These are phyloP conservation scores for Magnolia kwangsiensis DNA, from an alignment of 164 flowering plant species.

Conservation along the genomic window DNA sequence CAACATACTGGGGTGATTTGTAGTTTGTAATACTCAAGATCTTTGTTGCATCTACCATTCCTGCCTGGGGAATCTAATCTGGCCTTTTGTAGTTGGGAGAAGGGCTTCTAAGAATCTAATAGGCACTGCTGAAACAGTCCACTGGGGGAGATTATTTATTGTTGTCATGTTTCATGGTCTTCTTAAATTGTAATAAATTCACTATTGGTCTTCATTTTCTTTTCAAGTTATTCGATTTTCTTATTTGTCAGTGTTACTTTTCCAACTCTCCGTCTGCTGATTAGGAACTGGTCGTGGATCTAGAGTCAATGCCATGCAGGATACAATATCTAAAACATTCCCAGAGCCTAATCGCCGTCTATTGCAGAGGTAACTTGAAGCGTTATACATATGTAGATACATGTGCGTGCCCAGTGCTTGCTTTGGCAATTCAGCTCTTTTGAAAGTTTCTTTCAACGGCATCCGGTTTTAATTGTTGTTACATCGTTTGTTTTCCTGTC, in stretches of 20 bases:
- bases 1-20: background rate
- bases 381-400: background rate
- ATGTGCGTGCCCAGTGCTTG: too few relatives aligned
- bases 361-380: constrained; percentile 63
- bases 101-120: too few relatives aligned
- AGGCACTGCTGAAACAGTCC: too few relatives aligned
- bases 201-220: background rate
- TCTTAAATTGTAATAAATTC: too few relatives aligned
- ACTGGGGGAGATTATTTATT: background rate
- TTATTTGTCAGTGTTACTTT: background rate
- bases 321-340: constrained; percentile 78
- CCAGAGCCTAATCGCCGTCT: constrained; percentile 94
- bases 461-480: background rate
- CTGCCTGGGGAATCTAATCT: too few relatives aligned
- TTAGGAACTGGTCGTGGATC: constrained; percentile 65
- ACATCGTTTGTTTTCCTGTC: background rate
- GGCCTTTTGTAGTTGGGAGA: too few relatives aligned
- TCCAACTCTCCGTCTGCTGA: constrained; percentile 2
- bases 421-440: background rate
- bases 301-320: constrained; percentile 71
- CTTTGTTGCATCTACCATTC: background rate
- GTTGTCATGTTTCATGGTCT: background rate
- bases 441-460: background rate
- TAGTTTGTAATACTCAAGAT: background rate
- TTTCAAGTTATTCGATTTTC: background rate